Base-by-base conservation (phyloP, 352 stramenopile species). In the Phytophthora pistaciae region DNA sequence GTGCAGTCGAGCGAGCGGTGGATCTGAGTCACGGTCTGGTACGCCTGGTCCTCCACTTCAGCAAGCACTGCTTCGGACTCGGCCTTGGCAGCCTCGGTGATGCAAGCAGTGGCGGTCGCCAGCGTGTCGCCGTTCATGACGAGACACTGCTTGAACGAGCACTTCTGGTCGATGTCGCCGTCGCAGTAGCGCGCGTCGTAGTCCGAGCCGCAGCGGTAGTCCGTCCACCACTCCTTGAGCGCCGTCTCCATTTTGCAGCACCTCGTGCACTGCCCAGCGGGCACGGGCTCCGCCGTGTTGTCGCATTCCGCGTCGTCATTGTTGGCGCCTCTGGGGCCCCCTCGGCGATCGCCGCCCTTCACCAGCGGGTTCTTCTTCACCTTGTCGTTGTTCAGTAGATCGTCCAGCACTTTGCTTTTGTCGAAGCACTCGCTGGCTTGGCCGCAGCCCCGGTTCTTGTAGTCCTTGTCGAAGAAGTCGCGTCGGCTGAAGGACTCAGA, bases 1-100 rank as follows among this genome's bases (percentile, higher is more conserved):
- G 79, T 68, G 64, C 87, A 94, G 56, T 84, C 69, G 11, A 93
- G 56, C 8, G 78, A 70, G 33, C 78, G 79, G 62, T 94, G 87
- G 36, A 94, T 83, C 64, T 94, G 80, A 9, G 87, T 91, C 44
- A 70, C 48, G 0, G 82, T 81, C 56, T 92, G 75, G 60, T 81
- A 91, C 1, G 61, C 77, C 29, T 83, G 44, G 27, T 77, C 27
- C 20, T 74, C 50, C 25, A 90, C 57, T 18, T 83, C 36, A 14
- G 67, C 42, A 8, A 91, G 56, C 25, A 91, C 78, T 18, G 66
- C 38, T 38, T 83, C 52, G 0, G 87, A 90, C 3, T 79, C 59
- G 0, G 25, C 27, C 42, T 68, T 68, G 33, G 83, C 65, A 1
- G 60, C 72, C 0, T 54, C 4, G 8, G 74, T 79, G 31, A 93